Evolutionary conservation across 352 stramenopile genomes (phyloP).

Genomic region (Phytophthora citricola): DNA sequence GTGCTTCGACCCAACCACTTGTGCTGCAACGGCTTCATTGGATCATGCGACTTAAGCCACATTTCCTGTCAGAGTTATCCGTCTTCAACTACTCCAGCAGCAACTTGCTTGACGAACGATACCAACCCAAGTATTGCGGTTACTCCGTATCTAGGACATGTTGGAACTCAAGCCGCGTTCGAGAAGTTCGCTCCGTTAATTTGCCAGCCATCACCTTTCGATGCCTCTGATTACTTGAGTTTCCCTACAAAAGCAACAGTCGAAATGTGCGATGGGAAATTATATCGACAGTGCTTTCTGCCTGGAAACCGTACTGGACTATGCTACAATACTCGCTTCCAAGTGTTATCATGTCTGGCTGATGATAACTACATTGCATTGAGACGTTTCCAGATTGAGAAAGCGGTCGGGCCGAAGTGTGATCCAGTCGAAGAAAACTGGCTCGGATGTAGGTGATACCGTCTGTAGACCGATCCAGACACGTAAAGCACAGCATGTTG

Average conservation of each 20-base stretch:
- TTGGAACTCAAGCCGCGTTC: conserved; percentile 1
- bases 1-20: conserved; percentile 15
- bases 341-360: conserved; percentile 32
- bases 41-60: conserved; percentile 12
- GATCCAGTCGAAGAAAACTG: conserved; percentile 39
- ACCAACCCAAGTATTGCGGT: not conserved
- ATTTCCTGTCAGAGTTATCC: conserved; percentile 7
- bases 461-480: no score
- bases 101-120: conserved; percentile 10
- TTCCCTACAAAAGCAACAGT: conserved; percentile 16
- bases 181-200: conserved; percentile 3
- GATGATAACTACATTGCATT: conserved; percentile 27
- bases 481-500: no score
- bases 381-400: conserved; percentile 29
- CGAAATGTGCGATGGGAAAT: conserved; percentile 29
- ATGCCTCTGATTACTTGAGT: not conserved
- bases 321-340: conserved; percentile 30
- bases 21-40: conserved; percentile 28
- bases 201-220: conserved; percentile 1
- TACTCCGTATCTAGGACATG: conserved; percentile 9
- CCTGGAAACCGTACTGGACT: conserved; percentile 18
- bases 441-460: conserved; percentile 31
- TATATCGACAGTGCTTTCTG: conserved; percentile 33
- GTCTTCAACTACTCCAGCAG: not conserved
- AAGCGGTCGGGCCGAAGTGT: conserved; percentile 23